These are phyloP conservation scores for Pinus albicaulis DNA, from an alignment of 75 land plant species.

Conservation along the genomic window DNA sequence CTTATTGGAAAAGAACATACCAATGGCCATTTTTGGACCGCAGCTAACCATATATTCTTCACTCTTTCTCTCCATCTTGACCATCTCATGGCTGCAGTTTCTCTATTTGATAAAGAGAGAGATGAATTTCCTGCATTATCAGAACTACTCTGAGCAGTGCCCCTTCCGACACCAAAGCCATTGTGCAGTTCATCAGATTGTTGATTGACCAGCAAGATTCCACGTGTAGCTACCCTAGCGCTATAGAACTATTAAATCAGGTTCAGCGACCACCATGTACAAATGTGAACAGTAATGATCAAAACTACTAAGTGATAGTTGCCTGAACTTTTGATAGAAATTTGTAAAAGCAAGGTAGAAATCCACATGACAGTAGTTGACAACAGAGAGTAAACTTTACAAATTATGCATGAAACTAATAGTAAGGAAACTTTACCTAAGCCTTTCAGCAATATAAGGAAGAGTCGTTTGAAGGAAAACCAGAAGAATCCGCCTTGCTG, in stretches of 20 bases:
- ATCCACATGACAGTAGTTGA: not conserved
- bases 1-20: slow-evolving; percentile 31
- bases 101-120: slow-evolving; percentile 11
- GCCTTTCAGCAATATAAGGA: slow-evolving; percentile 90
- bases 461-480: slow-evolving; percentile 80
- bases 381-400: not conserved
- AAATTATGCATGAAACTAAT: not conserved
- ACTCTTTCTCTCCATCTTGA: slow-evolving; percentile 37
- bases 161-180: slow-evolving; percentile 4
- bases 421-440: slow-evolving; percentile 47
- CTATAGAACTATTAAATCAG: slow-evolving; percentile 26
- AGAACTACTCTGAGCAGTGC: slow-evolving; percentile 9
- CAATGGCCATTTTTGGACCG: slow-evolving; percentile 69
- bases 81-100: slow-evolving; percentile 8
- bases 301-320: not conserved
- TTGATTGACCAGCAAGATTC: slow-evolving; percentile 54
- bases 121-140: slow-evolving; percentile 12
- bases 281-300: not conserved
- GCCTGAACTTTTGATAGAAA: not conserved
- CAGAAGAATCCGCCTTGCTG: slow-evolving; percentile 80
- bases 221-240: slow-evolving; percentile 77
- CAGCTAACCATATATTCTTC: slow-evolving; percentile 39
- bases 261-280: no score
- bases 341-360: not conserved
- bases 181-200: slow-evolving; percentile 34